Evolutionary conservation across 495 filamentous ascomycete genomes (phyloP), one percentile per base, ranked within the genome.

Genomic region (Echria macrotheca): DNA sequence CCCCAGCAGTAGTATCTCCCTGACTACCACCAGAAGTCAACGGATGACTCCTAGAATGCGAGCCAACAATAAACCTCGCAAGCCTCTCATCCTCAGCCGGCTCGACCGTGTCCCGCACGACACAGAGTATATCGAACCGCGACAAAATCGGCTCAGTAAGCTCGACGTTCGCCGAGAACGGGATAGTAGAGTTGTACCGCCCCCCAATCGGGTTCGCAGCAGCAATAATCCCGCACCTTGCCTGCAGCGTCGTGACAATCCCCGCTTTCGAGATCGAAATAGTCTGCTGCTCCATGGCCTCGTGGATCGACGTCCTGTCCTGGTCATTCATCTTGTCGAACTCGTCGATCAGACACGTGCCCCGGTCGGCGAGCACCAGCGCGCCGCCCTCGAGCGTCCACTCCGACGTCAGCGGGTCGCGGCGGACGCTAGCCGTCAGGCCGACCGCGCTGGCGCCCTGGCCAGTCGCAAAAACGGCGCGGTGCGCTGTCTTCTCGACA

Each of bases 261-360:
- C 94, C 94, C 5, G 94, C 94, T 67, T 99, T 99, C 49, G 89
- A 95, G 67, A 99, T 97, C 44, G 94, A 99, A 56, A 99, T 99
- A n/a, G 94, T 97, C 65, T 99, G 94, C 68, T 99, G 94, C 67
- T 99, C 94, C 94, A 99, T 99, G 49, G 94, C 94, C 75, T 99
- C 94, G 77, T 99, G 94, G 64, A 99, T 99, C 18, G 87, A 94
- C 1, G 94, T 99, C 35, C 93, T 68, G 65, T 99, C 94, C 58
- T 97, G 89, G 64, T 99, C 94, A 69, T 99, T 99, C 94, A 99
- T 99, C 77, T 99, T 99, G 78, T 99, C 94, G 67, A 99, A 99
- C 67, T 99, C 94, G 65, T 99, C 94, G 57, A 99, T 99, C 24
- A 99, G 75, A 63, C 94, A 99, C 28, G 88, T 94, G 35, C 94